Evolutionary conservation across 2,329 filamentous ascomycete genomes (phyloP), one percentile per base, ranked within the genome.

Genomic region (Epichloe uncinata): DNA sequence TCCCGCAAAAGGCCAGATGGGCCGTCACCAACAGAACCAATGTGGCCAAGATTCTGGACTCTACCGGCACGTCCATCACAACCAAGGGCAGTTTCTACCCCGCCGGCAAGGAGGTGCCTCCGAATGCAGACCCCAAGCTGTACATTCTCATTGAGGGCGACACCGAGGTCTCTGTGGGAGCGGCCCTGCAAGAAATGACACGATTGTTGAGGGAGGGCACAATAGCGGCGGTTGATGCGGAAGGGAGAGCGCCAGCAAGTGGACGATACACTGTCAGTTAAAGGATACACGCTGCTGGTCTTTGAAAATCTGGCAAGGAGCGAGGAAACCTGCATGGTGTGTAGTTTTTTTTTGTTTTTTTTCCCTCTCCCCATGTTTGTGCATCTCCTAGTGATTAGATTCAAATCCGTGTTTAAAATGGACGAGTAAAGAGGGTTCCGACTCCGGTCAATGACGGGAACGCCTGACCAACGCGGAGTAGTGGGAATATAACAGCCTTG

Each of bases 111-210:
- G 84, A 87, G 56, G 88, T 88, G 2, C 79, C 75, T 7, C 66
- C 83, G 0, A 82, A 79, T 36, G 85, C 83, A 49, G 82, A 89
- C 57, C 85, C 93, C n/a, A 97, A 97, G 73, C 72, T 98, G 59
- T 98, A 97, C 65, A 96, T 98, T 60, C 77, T 98, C 53, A 94
- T 98, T 51, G 93, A 98, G 65, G 93, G 93, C 41, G 93, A 98
- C 61, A 97, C 93, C 0, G 93, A 98, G 67, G 74, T 95, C 48
- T 83, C 89, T 34, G 93, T 98, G 30, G 87, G 86, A 47, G 85
- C 87, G 60, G 93, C 93, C 2, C 87, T 98, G 78, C 80, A 82
- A 57, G 90, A 97, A 69, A 75, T 98, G 56, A 91, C 89, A 63
- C 79, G 90, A 44, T 71, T 96, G 60, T 70, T 98, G 58, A 88